Conservation (phyloP, 331 rosid genomes). For the Acacia pycnantha region DNA sequence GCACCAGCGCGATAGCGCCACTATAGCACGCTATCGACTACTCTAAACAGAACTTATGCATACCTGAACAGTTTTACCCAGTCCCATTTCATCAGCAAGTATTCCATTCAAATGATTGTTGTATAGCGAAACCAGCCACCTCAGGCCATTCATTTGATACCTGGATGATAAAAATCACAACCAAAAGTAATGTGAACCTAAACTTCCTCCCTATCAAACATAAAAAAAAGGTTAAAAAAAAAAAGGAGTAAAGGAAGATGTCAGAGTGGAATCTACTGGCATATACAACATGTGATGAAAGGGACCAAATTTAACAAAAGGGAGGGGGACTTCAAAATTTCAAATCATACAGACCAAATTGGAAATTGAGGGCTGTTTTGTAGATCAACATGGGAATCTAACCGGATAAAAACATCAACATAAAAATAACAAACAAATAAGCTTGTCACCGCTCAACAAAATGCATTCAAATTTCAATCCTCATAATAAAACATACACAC, state of each 20-base stretch:
- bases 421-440: background rate
- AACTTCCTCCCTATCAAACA: constrained; percentile 19
- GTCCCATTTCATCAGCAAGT: constrained; percentile 99
- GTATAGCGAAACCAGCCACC: constrained; percentile 97
- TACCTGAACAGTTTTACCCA: constrained; percentile 99
- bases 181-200: constrained; percentile 31
- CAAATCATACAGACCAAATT: background rate
- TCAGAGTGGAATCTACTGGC: background rate
- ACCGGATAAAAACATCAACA: background rate
- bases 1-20: too few species aligned
- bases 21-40: too few species aligned
- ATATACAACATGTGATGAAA: background rate
- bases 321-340: background rate
- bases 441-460: background rate
- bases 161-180: constrained; percentile 47
- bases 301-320: background rate
- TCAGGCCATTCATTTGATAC: constrained; percentile 98
- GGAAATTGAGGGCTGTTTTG: background rate
- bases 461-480: constrained; percentile 6
- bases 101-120: constrained; percentile 98
- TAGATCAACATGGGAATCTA: background rate
- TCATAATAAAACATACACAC: constrained; percentile 1
- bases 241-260: background rate
- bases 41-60: constrained; percentile 24
- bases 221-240: background rate